Percentiles rank a stretch among this genome's conserved stretches.
These are phyloP conservation scores for Theobroma grandiflorum DNA, from an alignment of 441 rosid genomes.

Conservation along the genomic window DNA sequence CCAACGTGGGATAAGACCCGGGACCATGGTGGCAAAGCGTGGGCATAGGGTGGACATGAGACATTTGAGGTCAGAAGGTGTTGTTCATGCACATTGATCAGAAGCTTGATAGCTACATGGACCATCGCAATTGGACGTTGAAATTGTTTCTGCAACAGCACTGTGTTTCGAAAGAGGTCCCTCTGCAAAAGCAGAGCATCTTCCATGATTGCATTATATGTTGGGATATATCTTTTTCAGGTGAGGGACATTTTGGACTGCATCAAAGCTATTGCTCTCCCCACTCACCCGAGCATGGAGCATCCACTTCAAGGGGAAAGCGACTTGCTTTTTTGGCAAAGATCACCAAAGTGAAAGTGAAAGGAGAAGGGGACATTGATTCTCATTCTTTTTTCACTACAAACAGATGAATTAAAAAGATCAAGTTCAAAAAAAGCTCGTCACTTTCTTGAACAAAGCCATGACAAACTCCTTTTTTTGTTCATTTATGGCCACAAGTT, in stretches of 20 bases:
- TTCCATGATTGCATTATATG: conserved; percentile 15
- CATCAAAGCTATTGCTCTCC: conserved; percentile 30
- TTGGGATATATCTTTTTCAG: conserved; percentile 32
- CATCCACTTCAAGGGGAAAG: conserved; percentile 20
- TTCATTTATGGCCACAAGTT: conserved; percentile 37
- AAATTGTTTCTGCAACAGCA: neutral
- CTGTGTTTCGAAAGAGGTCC: conserved; percentile 6
- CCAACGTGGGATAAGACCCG: neutral
- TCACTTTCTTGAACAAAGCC: conserved; percentile 30
- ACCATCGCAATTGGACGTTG: neutral
- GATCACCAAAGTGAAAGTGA: conserved; percentile 21
- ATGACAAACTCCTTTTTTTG: conserved; percentile 3
- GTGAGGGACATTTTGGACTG: conserved; percentile 26
- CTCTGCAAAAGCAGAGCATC: conserved; percentile 15
- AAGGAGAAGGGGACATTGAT: conserved; percentile 25
- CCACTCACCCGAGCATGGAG: conserved; percentile 35
- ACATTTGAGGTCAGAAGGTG: neutral
- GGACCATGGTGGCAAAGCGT: conserved; percentile 6
- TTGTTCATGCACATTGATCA: neutral
- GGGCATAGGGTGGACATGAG: neutral
- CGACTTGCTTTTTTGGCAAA: neutral
- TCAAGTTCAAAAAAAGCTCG: conserved; percentile 2
- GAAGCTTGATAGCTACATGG: neutral
- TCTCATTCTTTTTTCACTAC: conserved; percentile 23
- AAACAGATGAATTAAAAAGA: conserved; percentile 21